Evolutionary conservation across 1,284 basidiomycete species (phyloP), one percentile per base, ranked within the genome.

Genomic region (Blastosporella zonata): DNA sequence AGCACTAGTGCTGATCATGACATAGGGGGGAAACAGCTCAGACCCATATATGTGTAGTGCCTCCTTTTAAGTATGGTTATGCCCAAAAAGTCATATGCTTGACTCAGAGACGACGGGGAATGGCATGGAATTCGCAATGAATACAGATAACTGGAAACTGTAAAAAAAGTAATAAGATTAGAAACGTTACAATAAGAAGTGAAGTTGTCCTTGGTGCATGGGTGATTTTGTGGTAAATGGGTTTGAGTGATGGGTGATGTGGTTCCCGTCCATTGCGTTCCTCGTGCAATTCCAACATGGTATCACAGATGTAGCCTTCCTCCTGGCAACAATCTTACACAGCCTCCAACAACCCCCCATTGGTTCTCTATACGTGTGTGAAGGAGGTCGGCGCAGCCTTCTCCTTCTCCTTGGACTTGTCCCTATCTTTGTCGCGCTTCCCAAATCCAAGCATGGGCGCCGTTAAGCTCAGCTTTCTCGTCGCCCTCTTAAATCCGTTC

Each of bases 401-500:
- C 47, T 55, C 53, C 51, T 36, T 55, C 49, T 55, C 53, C 51
- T 36, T 55, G 47, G 25, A 25, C 48, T 48, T 56, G 33, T 49
- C 49, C 50, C 39, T 54, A 27, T 54, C 60, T 49, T 62, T 67
- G 46, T 78, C 79, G 54, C 72, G 72, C 61, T 70, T 72, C 47
- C 77, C 81, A 59, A 87, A 79, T 29, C 80, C 72, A 58, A 84
- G 73, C 60, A 81, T 79, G 45, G 81, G 77, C 41, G 77, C 73
- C 18, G 76, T 77, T 49, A 89, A 67, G 62, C 86, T 89, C 66
- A 89, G 63, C 69, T 89, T 89, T 46, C 85, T 69, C 58, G 70
- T 74, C 48, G 79, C 72, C 20, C 74, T 70, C 60, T 73, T 81
- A 31, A 66, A 50, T 23, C 56, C 58, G 29, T 58, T 59, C 34